These are phyloP conservation scores for Saccharomycopsis fermentans DNA, from an alignment of 805 yeast species.

Conservation along the genomic window DNA sequence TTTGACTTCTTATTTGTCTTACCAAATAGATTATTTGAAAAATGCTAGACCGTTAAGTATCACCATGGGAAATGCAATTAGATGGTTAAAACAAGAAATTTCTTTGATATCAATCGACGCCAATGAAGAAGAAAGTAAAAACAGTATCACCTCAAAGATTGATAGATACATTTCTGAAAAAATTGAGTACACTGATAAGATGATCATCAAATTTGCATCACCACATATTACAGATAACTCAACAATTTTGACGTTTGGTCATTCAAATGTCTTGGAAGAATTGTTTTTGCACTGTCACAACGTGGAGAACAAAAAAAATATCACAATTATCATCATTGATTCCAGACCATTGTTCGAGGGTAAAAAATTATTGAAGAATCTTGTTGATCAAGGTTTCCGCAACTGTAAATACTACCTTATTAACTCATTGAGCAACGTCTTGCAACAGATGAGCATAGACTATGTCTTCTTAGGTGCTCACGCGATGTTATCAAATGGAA, in stretches of 20 bases:
- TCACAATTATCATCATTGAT: conserved; percentile 81
- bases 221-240: conserved; percentile 65
- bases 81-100: conserved; percentile 94
- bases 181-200: conserved; percentile 69
- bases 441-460: conserved; percentile 64
- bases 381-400: conserved; percentile 55
- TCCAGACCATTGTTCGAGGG: conserved; percentile 95
- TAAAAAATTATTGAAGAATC: conserved; percentile 54
- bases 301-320: conserved; percentile 46
- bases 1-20: conserved; percentile 76
- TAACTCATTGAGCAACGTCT: conserved; percentile 66
- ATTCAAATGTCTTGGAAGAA: conserved; percentile 72
- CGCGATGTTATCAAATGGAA: conserved; percentile 92
- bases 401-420: conserved; percentile 65
- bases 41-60: conserved; percentile 86
- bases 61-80: conserved; percentile 94
- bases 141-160: conserved; percentile 51
- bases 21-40: conserved; percentile 86
- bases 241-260: conserved; percentile 80
- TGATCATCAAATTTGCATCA: conserved; percentile 74
- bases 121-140: conserved; percentile 58
- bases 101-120: conserved; percentile 69
- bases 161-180: conserved; percentile 78
- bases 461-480: conserved; percentile 93
- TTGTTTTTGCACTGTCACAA: conserved; percentile 61